Percentiles rank a stretch among this genome's conserved stretches.
phyloP scores from a whole-genome alignment of 169 alveolate genomes.

The Eimeria acervulina region DNA sequence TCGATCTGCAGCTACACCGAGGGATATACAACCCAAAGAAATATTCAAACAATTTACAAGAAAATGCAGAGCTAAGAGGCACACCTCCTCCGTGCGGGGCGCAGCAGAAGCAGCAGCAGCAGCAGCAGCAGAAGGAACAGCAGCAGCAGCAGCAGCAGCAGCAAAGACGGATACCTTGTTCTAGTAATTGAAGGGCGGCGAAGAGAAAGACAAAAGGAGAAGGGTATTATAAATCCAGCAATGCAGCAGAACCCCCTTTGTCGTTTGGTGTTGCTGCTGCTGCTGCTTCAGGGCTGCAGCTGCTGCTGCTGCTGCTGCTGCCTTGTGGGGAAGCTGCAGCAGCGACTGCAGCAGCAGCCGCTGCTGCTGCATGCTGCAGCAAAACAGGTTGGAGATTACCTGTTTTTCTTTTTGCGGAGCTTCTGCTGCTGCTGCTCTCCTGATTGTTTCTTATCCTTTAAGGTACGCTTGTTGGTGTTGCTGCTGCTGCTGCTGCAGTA shows the following conservation, averaged over 20 bases:
- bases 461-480: not conserved
- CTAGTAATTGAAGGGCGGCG: not conserved
- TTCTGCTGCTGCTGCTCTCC: not conserved
- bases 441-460: not conserved
- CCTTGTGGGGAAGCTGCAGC: not conserved
- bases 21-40: too few species aligned
- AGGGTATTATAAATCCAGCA: not conserved
- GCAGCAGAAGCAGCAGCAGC: too few species aligned
- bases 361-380: too few species aligned
- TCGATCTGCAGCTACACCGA: too few species aligned
- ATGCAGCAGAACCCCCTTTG: not conserved
- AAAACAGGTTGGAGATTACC: too few species aligned
- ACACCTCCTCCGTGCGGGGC: not conserved
- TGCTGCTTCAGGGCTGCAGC: too few species aligned
- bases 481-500: too few species aligned
- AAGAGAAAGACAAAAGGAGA: not conserved
- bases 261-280: not conserved
- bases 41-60: too few species aligned
- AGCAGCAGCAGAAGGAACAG: not conserved
- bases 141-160: conserved; percentile 8
- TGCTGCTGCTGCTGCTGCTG: not conserved
- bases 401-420: too few species aligned
- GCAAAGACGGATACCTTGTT: not conserved
- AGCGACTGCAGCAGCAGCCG: not conserved
- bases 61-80: not conserved